Base-by-base conservation (phyloP, 176 grass and related monocot species). In the Zea luxurians region DNA sequence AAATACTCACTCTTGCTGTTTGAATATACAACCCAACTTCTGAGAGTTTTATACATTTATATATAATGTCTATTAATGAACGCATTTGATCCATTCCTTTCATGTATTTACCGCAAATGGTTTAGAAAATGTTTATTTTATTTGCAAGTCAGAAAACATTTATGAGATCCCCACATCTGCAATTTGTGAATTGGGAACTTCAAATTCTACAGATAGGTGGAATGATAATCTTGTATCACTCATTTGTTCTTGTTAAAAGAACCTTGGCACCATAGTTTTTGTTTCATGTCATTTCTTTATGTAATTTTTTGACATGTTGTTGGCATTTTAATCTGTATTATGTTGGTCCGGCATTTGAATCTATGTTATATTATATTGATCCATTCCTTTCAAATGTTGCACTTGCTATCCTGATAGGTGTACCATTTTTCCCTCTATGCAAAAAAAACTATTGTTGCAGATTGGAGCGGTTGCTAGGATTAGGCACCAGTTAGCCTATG, bases 381-480 rank as follows among this genome's bases (percentile, higher is more conserved):
- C 6, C 62, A 47, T 47, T 8, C 15, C 48, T 48, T 27, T 47
- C 11, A 47, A 69, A 69, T 69, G 4, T 47, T 68, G 41, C 4
- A 46, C 8, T 11, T 46, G 8, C 21, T 48, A 13, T 46, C 66
- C 41, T 68, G 3, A 11, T 12, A 4, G 5, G 13, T 42, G 41
- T 42, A 6, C 41, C 41, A 42, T 1, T 42, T 42, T 42, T 42
- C 6, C 6, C 6, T 42, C 6, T 42, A 5, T 6, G 4, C 41
- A 4, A 6, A 42, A 42, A 76, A 15, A 42, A 42, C 57, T 4
- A 35, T 35, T 68, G 85, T 63, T 86, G 40, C 82, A 97, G 94
- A 97, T 97, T 84, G 90, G 91, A 18, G 89, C 86, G 3, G 76
- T 97, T 57, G 91, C 89, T 76, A 68, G 94, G 45, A 97, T 97